Evolutionary conservation across 768 basidiomycete species (phyloP).

Genomic region (Tulasnella sp.): DNA sequence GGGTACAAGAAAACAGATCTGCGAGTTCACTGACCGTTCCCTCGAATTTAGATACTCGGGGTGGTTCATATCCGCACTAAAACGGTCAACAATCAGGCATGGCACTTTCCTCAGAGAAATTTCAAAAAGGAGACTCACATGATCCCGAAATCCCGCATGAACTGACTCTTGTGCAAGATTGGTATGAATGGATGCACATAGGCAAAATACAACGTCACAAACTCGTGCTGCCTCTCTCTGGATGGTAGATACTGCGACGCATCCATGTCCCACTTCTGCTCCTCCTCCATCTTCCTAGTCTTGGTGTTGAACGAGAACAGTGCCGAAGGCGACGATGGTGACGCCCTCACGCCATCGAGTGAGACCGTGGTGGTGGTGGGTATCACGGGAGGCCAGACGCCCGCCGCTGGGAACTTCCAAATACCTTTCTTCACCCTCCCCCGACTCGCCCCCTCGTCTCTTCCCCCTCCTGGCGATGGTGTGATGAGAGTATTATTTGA

Average conservation of each 20-base stretch:
- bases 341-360: neutral
- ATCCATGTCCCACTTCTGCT: constrained; percentile 16
- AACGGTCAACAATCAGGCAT: neutral
- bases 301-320: too few species aligned
- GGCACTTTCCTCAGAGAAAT: neutral
- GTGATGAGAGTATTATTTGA: neutral
- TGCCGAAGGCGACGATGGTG: constrained; percentile 40
- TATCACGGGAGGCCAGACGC: constrained; percentile 80
- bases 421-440: constrained; percentile 43
- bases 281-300: constrained; percentile 19
- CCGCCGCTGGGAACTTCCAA: constrained; percentile 43
- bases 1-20: too few species aligned
- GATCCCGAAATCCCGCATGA: constrained; percentile 43
- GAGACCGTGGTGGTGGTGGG: constrained; percentile 1
- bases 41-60: neutral
- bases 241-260: constrained; percentile 41
- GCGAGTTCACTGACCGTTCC: neutral
- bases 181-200: constrained; percentile 75
- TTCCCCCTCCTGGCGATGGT: neutral
- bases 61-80: constrained; percentile 4
- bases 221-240: constrained; percentile 46
- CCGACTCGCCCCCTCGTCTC: neutral
- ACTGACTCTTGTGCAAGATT: constrained; percentile 57
- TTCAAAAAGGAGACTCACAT: neutral
- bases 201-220: constrained; percentile 67